Evolutionary conservation across 768 basidiomycete genomes (phyloP), one percentile per base, ranked within the genome.

Genomic region (Suillus spraguei): DNA sequence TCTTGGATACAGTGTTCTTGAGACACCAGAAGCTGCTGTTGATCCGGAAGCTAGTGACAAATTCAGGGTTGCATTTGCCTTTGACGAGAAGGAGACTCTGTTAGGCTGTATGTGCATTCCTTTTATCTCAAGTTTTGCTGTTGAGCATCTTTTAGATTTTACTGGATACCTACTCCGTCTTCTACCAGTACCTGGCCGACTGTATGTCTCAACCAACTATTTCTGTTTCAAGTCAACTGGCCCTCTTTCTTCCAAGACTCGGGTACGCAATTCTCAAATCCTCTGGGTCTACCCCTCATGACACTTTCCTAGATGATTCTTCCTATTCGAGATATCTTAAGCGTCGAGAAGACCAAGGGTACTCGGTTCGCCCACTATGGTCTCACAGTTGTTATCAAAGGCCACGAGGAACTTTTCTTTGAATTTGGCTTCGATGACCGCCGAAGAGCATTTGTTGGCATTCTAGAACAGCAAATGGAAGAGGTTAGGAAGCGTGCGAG

Each of bases 371-470:
- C 92, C 7, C 94, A 95, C 71, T 86, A 91, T 70, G 97, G 97
- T 33, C 84, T 99, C 22, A 87, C 92, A 41, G 81, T 99, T 62
- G 89, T 98, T 60, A 87, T 99, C 68, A 93, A 91, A 70, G 97
- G 97, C 0, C 95, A 99, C 72, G 97, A 99, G 77, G 97, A 99
- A 73, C 81, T 99, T 11, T 99, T 99, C 81, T 91, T 99, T 69
- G 97, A 99, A 76, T 97, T 99, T 72, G 81, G 83, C 47, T 87
- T 89, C 22, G 85, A 90, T 62, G 89, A 92, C 61, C 88, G 92
- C 66, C 87, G 97, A 28, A 83, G 89, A 66, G 87, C 88, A 1
- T 95, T 96, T 70, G 84, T 91, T 22, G 74, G 74, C 14, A 80
- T 96, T 22, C 78, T 99, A 52, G 87, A 95, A 67, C 82, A 83